Base-by-base conservation (phyloP, 2,329 filamentous ascomycete genomes). In the Leptographium lundbergii region DNA sequence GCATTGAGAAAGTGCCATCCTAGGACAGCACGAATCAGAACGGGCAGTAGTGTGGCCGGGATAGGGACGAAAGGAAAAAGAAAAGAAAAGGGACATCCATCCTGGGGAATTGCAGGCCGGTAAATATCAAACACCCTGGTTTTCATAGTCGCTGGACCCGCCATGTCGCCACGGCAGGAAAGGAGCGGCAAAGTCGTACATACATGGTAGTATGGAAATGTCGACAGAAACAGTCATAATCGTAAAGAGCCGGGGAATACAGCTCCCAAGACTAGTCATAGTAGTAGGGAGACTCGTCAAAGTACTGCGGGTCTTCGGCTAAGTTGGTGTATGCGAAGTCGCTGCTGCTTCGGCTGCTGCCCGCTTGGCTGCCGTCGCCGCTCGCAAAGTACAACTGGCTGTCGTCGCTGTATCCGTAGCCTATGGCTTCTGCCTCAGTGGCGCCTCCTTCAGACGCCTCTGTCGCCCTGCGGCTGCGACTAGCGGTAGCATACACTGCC, bases 331-430 rank as follows among this genome's bases (percentile, higher is more conserved):
- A 50, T 25, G 57, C n/a, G 22, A 36, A 62, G 57, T 63, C 61
- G 48, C 58, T 59, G 58, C 61, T 60, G 60, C 57, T 61, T 32
- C 61, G 56, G 57, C 57, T 61, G 59, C 63, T 60, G 27, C 42
- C 32, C 7, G 36, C 48, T 17, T 39, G 47, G 34, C 48, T 56
- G 22, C 42, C 50, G 47, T 42, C 55, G 59, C 47, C 54, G 29
- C 61, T 59, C 4, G 55, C 32, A 9, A 34, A 59, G 50, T 54
- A 54, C 7, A 39, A 25, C 25, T 47, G 52, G 45, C 53, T 57
- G 22, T 36, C 50, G 39, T 51, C 57, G 59, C 39, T 52, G n/a
- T 60, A 57, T 6, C 47, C 36, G 7, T 24, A 22, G 25, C 57
- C 58, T 29, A 36, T 34, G 11, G 36, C n/a, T 3, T 27, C 45